phyloP scores from a whole-genome alignment of 371 early-diverging fungal genomes.

The Neoconidiobolus thromboides region DNA sequence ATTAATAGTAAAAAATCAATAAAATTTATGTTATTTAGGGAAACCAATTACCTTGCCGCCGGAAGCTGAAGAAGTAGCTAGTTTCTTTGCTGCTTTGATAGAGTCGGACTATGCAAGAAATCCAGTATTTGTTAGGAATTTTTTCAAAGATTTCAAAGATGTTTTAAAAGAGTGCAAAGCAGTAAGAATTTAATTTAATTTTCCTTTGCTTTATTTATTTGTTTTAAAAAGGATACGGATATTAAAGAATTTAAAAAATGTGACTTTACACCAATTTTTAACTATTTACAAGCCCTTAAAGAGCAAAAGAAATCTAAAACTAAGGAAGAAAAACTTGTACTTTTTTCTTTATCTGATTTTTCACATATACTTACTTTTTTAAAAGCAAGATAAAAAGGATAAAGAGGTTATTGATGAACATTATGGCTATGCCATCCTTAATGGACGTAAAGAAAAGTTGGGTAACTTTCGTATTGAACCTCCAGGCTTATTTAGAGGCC shows the following conservation, averaged over 20 bases:
- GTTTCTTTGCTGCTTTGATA: slow-evolving; percentile 76
- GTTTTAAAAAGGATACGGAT: slow-evolving; percentile 24
- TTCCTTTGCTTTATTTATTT: neutral
- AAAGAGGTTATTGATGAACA: slow-evolving; percentile 45
- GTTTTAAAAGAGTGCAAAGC: slow-evolving; percentile 39
- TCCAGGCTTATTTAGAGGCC: slow-evolving; percentile 88
- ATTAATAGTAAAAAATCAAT: too few species aligned
- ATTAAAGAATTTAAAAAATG: slow-evolving; percentile 67
- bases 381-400: slow-evolving; percentile 44
- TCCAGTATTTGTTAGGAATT: slow-evolving; percentile 70
- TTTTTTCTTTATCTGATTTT: neutral
- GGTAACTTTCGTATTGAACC: slow-evolving; percentile 96
- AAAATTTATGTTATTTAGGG: slow-evolving; percentile 11
- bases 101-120: slow-evolving; percentile 74
- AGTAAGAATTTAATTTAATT: slow-evolving; percentile 17
- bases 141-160: slow-evolving; percentile 68
- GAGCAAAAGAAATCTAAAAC: slow-evolving; percentile 66
- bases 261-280: slow-evolving; percentile 73
- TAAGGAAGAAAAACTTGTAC: slow-evolving; percentile 73
- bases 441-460: slow-evolving; percentile 89
- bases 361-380: neutral
- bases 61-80: slow-evolving; percentile 85
- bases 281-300: slow-evolving; percentile 52
- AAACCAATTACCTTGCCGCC: slow-evolving; percentile 47
- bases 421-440: slow-evolving; percentile 53